phyloP scores from a whole-genome alignment of 345 rosid genomes.

The Heritiera littoralis region DNA sequence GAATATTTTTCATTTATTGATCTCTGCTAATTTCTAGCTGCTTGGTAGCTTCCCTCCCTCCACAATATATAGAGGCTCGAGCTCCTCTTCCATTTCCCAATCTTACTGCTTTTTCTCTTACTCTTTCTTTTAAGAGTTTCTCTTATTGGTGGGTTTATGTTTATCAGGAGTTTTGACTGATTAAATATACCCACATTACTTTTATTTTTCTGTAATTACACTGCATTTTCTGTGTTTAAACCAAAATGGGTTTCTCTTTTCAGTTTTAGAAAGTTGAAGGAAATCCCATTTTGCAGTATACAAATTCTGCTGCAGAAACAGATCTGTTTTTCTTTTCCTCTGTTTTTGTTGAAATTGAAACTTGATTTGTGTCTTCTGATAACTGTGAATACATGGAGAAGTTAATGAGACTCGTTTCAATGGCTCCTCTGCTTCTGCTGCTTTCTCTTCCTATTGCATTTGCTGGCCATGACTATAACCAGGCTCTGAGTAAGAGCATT shows the following conservation, averaged over 20 bases:
- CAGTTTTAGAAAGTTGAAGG: slow-evolving; percentile 18
- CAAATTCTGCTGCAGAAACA: not conserved
- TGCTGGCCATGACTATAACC: slow-evolving; percentile 88
- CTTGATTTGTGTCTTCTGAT: not conserved
- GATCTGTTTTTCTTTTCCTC: slow-evolving; percentile 17
- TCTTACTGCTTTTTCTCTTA: slow-evolving; percentile 23
- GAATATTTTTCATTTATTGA: slow-evolving; percentile 33
- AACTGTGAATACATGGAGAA: slow-evolving; percentile 33
- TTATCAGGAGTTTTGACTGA: slow-evolving; percentile 47
- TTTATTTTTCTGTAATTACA: slow-evolving; percentile 5
- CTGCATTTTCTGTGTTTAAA: not conserved
- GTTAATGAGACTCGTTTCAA: slow-evolving; percentile 31
- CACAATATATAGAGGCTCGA: slow-evolving; percentile 50
- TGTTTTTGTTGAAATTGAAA: not conserved
- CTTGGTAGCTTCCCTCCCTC: slow-evolving; percentile 50
- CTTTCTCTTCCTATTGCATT: slow-evolving; percentile 58
- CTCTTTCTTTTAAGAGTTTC: slow-evolving; percentile 18
- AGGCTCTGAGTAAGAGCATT: slow-evolving; percentile 91
- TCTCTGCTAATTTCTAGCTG: slow-evolving; percentile 38
- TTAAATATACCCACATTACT: slow-evolving; percentile 48
- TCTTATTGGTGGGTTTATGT: slow-evolving; percentile 33
- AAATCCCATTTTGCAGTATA: slow-evolving; percentile 21
- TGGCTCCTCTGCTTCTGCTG: slow-evolving; percentile 53
- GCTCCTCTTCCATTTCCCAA: slow-evolving; percentile 31
- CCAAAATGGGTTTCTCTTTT: slow-evolving; percentile 14